Evolutionary conservation across 1,284 basidiomycete species (phyloP).

Genomic region (Sanghuangporus baumii): DNA sequence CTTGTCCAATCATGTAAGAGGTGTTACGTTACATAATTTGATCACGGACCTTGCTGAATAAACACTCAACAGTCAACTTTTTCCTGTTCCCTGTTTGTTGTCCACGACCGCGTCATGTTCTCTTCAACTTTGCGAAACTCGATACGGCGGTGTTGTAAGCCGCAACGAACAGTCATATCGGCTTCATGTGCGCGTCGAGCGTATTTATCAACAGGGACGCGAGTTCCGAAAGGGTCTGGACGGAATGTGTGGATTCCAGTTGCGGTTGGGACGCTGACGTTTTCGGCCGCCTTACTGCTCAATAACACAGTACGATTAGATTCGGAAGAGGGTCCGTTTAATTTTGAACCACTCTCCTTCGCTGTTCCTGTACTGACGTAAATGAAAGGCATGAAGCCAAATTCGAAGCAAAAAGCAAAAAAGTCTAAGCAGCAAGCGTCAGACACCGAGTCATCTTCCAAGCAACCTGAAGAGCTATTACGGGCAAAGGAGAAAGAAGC

Average conservation of each 20-base stretch:
- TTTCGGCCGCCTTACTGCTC: background rate
- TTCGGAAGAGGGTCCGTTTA: background rate
- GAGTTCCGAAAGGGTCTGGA: background rate
- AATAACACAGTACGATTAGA: background rate
- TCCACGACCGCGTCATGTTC: conserved; percentile 1
- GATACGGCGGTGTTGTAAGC: background rate
- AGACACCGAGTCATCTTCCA: background rate
- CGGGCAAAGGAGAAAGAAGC: background rate
- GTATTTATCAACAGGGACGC: background rate
- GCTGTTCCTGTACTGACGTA: background rate
- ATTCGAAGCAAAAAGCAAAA: background rate
- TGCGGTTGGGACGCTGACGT: background rate
- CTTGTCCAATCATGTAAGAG: background rate
- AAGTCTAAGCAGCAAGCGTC: background rate
- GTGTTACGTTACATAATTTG: background rate
- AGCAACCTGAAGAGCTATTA: background rate
- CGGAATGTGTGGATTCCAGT: background rate
- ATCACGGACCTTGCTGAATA: background rate
- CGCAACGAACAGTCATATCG: background rate
- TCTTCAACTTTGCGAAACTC: background rate
- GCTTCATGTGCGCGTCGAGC: background rate
- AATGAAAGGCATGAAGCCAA: background rate
- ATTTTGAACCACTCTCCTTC: background rate
- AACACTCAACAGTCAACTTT: background rate
- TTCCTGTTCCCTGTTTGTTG: background rate